Evolutionary conservation across 2,329 filamentous ascomycete genomes (phyloP), one percentile per base, ranked within the genome.

Genomic region (Endoconidiophora polonica): DNA sequence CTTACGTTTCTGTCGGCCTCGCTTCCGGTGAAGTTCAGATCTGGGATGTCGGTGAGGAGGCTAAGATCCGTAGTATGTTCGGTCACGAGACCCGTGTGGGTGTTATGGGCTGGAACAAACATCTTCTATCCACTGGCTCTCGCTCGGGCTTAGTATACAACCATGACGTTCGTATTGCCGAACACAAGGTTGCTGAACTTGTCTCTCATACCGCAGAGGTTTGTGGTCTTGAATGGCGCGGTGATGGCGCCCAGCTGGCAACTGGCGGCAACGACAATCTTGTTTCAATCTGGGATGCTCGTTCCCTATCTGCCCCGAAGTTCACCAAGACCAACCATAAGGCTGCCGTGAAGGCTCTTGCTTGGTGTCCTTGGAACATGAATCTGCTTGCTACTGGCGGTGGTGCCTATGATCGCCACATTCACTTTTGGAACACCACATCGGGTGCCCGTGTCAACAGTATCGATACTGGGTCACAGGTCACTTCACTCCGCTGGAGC

Each of bases 271-370:
- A 98, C 62, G 91, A 98, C 75, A 98, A 98, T 73, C 75, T 98
- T 50, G 91, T 98, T 57, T 93, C 86, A 60, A 98, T 98, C 69
- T 98, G 91, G 91, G 91, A 98, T 66, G 90, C 91, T 50, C 86
- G 91, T 46, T 91, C 86, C 6, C 75, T 98, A 54, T 81, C 79
- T 16, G 88, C 93, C 7, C 91, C 91, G 64, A 96, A 96, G 71
- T 96, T 96, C 73, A 91, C 87, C 68, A 98, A 98, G 81, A 94
- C 90, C 62, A 98, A 98, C 76, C 91, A 98, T 75, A 91, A 91
- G 68, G 91, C 91, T 51, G 91, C 91, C 42, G 88, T 98, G 69
- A 98, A 98, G 77, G 91, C 91, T 53, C 78, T 98, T 43, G 84
- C 87, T 56, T 98, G 91, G 91, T 98, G 91, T 74, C 91, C 91